A percentile compares a stretch with the other conserved stretches of the same genome.
These are phyloP conservation scores for Fusarium sp. DNA, from an alignment of 2,329 filamentous ascomycete genomes.

Conservation along the genomic window DNA sequence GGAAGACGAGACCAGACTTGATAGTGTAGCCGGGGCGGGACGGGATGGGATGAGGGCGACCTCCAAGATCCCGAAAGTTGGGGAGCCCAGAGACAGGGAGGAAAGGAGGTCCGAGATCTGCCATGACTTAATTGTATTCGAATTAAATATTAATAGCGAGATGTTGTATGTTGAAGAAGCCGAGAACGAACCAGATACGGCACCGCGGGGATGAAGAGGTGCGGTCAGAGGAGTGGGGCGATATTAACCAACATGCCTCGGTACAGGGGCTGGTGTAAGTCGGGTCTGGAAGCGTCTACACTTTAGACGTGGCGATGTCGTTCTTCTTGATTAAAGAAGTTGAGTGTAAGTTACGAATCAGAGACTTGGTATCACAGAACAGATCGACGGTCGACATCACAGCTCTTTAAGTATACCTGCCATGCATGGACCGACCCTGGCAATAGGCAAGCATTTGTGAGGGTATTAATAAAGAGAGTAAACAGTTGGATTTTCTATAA, in stretches of 20 bases:
- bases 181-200: background rate
- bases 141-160: background rate
- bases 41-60: constrained; percentile 63
- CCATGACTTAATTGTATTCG: constrained; percentile 21
- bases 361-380: background rate
- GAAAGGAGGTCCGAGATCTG: constrained; percentile 60
- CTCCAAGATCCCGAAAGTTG: constrained; percentile 78
- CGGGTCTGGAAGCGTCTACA: background rate
- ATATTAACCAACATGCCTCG: constrained; percentile 23
- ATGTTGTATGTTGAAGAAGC: background rate
- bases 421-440: no score
- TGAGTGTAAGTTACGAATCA: background rate
- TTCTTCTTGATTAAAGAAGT: background rate
- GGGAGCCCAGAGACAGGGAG: constrained; percentile 67
- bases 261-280: constrained; percentile 12
- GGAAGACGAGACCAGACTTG: constrained; percentile 71
- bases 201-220: constrained; percentile 7
- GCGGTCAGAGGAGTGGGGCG: constrained; percentile 31
- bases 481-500: constrained; percentile 8
- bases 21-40: constrained; percentile 68
- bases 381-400: background rate
- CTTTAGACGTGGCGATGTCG: background rate
- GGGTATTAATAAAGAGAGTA: constrained; percentile 6
- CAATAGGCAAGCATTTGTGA: background rate
- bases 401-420: background rate